Base-by-base conservation (phyloP, 345 rosid species). In the Syzygium grande region DNA sequence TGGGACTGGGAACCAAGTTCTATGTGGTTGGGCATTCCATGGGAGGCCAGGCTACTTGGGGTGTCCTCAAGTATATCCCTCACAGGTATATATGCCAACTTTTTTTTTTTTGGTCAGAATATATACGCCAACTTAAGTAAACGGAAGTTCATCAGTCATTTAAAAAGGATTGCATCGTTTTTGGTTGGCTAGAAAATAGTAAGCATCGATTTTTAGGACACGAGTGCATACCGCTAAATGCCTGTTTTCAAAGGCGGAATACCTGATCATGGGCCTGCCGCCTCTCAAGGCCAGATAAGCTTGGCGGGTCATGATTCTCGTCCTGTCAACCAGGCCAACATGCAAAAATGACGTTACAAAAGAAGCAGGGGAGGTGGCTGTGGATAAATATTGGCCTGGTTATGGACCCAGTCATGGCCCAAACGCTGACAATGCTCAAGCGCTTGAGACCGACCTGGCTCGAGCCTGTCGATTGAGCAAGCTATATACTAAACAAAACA, bases 51-150 rank as follows among this genome's bases (percentile, higher is more conserved):
- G 87, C 89, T 51, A 89, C 92, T 4, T 93, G 95, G 94, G 59
- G 93, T 27, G 92, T 91, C 87, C 94, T 93, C 85, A 92, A 91
- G n/a, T 92, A 92, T 86, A 94, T 92, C 86, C 93, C 94, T 86
- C 94, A 93, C 78, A 93, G 92, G 95, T 29, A 56, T 23, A 23
- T 94, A 41, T 6, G 5, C 43, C 43, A 41, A 41, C n/a, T n/a
- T n/a, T n/a, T 41, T 41, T 41, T 41, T 38, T 41, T 41, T 41
- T 41, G 4, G 43, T 41, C 43, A 41, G 6, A 41, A 41, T 41
- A 90, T 84, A 25, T 52, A 22, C 21, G 29, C 49, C 16, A 52
- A 27, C 14, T 11, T n/a, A 7, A 17, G 79, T 49, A 86, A 14
- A 41, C 43, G 43, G 5, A 49, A 59, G 53, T 58, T 85, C 65